Evolutionary conservation across 2,329 filamentous ascomycete genomes (phyloP), one percentile per base, ranked within the genome.

Genomic region (Neophaeococcomyces aloes): DNA sequence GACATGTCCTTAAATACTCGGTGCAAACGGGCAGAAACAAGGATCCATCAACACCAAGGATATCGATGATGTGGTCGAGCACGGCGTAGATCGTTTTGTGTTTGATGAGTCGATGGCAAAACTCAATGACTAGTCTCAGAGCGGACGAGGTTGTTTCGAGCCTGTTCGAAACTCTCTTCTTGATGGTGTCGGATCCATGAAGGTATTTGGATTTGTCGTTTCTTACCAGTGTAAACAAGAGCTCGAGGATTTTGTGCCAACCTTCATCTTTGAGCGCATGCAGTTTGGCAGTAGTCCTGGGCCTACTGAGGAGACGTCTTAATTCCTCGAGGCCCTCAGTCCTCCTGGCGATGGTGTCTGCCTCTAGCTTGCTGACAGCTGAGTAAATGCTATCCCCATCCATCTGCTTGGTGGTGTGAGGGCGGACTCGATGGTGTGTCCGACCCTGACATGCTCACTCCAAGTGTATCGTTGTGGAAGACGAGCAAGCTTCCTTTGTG

Each of bases 161-260:
- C 19, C 82, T 75, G 2, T 69, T 62, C 8, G 67, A 67, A 27
- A 74, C 65, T 40, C 65, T 64, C 44, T 66, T 72, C 48, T 68
- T 71, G 19, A 70, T 65, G 10, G 65, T 70, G 42, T 71, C 70
- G 50, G 69, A 72, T 10, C 70, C 70, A 44, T 73, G 74, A 44
- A 75, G 71, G 51, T 76, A 83, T 14, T 64, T 59, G 7, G 78
- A 69, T 58, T 85, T 86, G 53, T 94, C 87, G 11, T 71, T 62
- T 74, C 74, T 57, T 73, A 81, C 71, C 51, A 79, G 79, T 42
- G 75, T 72, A 57, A 95, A 94, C 2, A 96, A 67, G 1, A 77
- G 75, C 56, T 95, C 86, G 54, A 86, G 85, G 33, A 95, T 78
- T 47, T 76, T 75, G 57, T 91, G 82, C 53, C 84, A 94, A n/a